Base-by-base conservation (phyloP, 805 yeast species). In the Cephaloascus fragrans region DNA sequence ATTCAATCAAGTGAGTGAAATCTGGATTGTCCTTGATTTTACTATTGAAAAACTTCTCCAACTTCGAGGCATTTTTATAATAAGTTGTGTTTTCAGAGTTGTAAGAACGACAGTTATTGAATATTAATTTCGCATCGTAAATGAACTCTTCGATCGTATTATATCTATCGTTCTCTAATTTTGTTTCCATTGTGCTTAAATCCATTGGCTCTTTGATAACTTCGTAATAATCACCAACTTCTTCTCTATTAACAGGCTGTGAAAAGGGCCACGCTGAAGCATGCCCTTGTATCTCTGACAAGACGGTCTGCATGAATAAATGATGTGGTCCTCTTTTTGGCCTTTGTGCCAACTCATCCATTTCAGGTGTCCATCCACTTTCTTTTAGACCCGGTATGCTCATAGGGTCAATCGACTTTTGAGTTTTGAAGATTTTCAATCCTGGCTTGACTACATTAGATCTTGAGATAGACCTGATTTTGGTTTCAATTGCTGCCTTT, bases 131-230 rank as follows among this genome's bases (percentile, higher is more conserved):
- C 33, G 93, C 77, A 61, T 93, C 99, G 57, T 88, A 84, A 41
- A 89, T 71, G 56, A 89, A 93, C 52, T 88, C 90, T 49, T 88
- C 96, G 73, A 93, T 82, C 12, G 83, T 76, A 45, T 84, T 86
- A 59, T 93, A 93, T 48, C 83, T 83, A 61, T 93, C 96, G 52
- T 84, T 86, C 45, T 90, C 97, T 28, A 93, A 68, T 56, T 89
- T 87, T 53, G 75, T 80, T 54, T 93, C 97, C 96, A 93, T 93
- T 0, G 97, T 88, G 34, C 93, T 79, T 40, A 93, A 67, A 56
- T 93, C 98, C 98, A 93, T 93, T 4, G 99, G 98, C 56, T 93
- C 97, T 54, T 88, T 88, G 47, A 93, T 90, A 20, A 93, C 93
- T 47, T 87, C 95, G 59, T 90, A 93, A 55, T 93, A 93, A 60